Evolutionary conservation across 495 filamentous ascomycete species (phyloP).

Genomic region (Symbiotaphrina buchneri): DNA sequence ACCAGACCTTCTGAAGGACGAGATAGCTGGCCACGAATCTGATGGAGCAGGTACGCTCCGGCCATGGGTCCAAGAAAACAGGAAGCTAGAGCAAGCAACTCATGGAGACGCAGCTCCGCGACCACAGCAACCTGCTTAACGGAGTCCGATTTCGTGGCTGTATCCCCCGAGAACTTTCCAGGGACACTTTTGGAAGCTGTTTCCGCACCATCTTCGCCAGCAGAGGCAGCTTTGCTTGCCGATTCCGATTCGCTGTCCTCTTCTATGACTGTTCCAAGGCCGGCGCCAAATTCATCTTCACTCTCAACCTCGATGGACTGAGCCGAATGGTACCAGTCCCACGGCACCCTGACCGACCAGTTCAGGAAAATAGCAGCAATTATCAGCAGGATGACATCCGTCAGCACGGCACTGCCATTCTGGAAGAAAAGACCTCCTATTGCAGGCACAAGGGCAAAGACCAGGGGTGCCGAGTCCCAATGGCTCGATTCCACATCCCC

Average conservation of each 20-base stretch:
- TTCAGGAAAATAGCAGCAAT: slow-evolving; percentile 74
- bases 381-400: slow-evolving; percentile 60
- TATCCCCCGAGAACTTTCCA: no score
- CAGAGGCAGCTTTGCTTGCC: neutral
- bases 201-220: neutral
- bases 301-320: slow-evolving; percentile 20
- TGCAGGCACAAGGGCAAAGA: slow-evolving; percentile 66
- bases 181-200: neutral
- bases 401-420: slow-evolving; percentile 61
- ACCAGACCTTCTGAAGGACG: slow-evolving; percentile 69
- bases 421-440: slow-evolving; percentile 66
- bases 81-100: slow-evolving; percentile 43
- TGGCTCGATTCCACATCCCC: slow-evolving; percentile 25
- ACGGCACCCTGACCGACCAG: slow-evolving; percentile 80
- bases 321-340: slow-evolving; percentile 82
- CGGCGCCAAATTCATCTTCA: slow-evolving; percentile 3
- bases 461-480: slow-evolving; percentile 61
- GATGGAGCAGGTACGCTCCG: slow-evolving; percentile 59
- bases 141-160: no score
- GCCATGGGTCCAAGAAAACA: slow-evolving; percentile 65
- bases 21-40: slow-evolving; percentile 50
- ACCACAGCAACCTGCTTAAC: no score
- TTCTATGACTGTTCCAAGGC: slow-evolving; percentile 1
- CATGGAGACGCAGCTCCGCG: slow-evolving; percentile 46
- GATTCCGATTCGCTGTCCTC: slow-evolving; percentile 5